Percentiles rank a stretch among this genome's conserved stretches.
These are phyloP conservation scores for Thalia dealbata DNA, from an alignment of 176 grass and related monocot genomes.

Conservation along the genomic window DNA sequence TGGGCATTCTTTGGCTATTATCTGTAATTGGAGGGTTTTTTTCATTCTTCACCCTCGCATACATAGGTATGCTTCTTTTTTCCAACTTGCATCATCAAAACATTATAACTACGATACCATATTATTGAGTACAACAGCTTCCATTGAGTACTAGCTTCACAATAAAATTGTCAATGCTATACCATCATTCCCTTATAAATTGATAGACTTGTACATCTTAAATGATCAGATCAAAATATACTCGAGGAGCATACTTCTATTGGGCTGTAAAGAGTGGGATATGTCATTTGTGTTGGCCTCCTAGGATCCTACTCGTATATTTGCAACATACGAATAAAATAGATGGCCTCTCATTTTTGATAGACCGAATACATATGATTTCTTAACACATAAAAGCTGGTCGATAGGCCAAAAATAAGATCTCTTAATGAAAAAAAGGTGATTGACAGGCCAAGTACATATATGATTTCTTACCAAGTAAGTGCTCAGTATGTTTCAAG, in stretches of 20 bases:
- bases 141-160: neutral
- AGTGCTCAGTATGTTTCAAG: too few species aligned
- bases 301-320: too few species aligned
- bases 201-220: neutral
- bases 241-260: neutral
- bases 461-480: too few species aligned
- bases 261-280: neutral
- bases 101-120: neutral
- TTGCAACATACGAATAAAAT: too few species aligned
- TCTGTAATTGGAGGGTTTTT: slow-evolving; percentile 78
- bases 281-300: too few species aligned
- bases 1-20: slow-evolving; percentile 64
- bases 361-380: too few species aligned
- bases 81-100: slow-evolving; percentile 6
- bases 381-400: too few species aligned
- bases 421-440: too few species aligned
- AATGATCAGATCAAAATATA: neutral
- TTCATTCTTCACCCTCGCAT: slow-evolving; percentile 79
- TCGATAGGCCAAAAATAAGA: too few species aligned
- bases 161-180: too few species aligned
- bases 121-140: neutral
- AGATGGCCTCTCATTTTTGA: too few species aligned
- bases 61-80: slow-evolving; percentile 55
- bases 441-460: too few species aligned
- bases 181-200: neutral